Evolutionary conservation across 768 basidiomycete genomes (phyloP), one percentile per base, ranked within the genome.

Genomic region (Suillus discolor): DNA sequence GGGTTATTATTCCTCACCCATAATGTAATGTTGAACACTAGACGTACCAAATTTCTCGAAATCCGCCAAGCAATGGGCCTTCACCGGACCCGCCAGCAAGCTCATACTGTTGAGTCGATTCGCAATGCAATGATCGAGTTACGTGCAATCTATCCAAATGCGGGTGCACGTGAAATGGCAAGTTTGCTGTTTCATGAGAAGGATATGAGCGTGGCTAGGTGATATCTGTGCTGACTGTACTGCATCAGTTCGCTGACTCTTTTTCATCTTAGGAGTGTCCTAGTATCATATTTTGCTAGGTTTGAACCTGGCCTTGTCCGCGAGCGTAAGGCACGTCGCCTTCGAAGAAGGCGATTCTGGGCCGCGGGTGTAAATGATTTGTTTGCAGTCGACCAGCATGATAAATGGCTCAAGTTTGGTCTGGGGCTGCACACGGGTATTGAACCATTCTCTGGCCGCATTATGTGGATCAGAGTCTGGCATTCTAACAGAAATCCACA

Each of bases 331-430:
- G 39, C 39, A 15, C 13, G 39, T 42, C 5, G 42, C 42, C 42
- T 42, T 18, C 70, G 71, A 28, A 71, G 77, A 0, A 71, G 70
- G 12, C 65, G 66, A 0, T 83, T 78, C 64, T 80, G 71, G 67
- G 70, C 79, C 6, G 81, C 82, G 15, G 83, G 83, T 6, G 73
- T 81, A 0, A 82, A 77, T 55, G 79, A 84, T 47, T 28, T 81
- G 0, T 71, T 73, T 66, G 62, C 72, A 6, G 62, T 77, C 23
- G 80, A 85, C 61, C 84, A 85, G 66, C 82, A 85, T 66, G 80
- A 85, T 63, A 85, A 85, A 62, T 83, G 79, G 79, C 70, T 71
- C 41, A 67, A 69, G 7, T 83, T 78, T 69, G 79, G 80, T 0
- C 71, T 84, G 0, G 72, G 66, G 36, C 68, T 81, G 0, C 80